Percentiles rank a stretch among this genome's conserved stretches.
These are phyloP conservation scores for Ustilago sp. DNA, from an alignment of 1,284 basidiomycete genomes.

Conservation along the genomic window DNA sequence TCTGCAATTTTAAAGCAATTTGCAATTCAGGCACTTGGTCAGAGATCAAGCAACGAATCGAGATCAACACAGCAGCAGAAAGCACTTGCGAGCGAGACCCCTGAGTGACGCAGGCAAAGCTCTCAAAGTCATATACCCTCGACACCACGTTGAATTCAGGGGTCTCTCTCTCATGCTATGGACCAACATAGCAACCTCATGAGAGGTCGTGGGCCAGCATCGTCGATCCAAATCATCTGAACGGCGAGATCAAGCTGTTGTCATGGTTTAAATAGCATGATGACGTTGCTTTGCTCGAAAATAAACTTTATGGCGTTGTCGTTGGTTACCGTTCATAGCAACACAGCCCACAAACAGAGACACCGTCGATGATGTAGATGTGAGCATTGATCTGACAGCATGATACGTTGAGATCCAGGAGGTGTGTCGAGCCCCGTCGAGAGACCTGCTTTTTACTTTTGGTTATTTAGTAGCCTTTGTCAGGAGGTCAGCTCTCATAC, in stretches of 20 bases:
- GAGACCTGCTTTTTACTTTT: not conserved
- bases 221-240: not conserved
- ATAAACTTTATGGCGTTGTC: conserved; percentile 15
- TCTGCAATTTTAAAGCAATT: not conserved
- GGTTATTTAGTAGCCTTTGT: not conserved
- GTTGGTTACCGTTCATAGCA: not conserved
- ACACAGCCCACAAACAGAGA: conserved; percentile 2
- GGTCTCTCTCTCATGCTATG: not conserved
- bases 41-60: conserved; percentile 19
- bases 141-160: not conserved
- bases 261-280: conserved; percentile 17
- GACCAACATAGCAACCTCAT: not conserved
- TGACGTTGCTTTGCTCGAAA: conserved; percentile 23
- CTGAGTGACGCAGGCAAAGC: conserved; percentile 23
- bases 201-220: conserved; percentile 19
- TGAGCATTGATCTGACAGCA: not conserved
- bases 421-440: not conserved
- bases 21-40: conserved; percentile 15
- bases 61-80: conserved; percentile 3
- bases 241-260: conserved; percentile 2
- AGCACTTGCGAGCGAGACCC: conserved; percentile 10
- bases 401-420: not conserved
- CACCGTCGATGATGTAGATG: not conserved
- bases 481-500: not conserved
- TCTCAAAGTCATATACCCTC: not conserved